Conservation (phyloP, 768 basidiomycete genomes). For the Trametes gibbosa region DNA sequence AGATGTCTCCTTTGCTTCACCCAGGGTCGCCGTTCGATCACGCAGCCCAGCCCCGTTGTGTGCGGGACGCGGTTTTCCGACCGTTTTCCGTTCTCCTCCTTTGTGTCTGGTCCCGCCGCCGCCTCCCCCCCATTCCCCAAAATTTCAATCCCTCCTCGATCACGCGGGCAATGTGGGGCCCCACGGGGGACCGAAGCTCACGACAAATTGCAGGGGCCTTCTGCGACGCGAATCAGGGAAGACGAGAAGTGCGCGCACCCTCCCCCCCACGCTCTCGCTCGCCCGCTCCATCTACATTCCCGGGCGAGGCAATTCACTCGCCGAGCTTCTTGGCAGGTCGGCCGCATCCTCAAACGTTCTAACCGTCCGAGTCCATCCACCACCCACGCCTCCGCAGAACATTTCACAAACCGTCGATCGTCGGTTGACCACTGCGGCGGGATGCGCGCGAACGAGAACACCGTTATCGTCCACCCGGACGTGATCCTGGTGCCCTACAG, state of each 20-base stretch:
- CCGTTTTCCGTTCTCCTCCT: not conserved
- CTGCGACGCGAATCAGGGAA: not conserved
- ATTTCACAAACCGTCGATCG: not conserved
- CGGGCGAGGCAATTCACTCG: not conserved
- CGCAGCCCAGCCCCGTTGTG: not conserved
- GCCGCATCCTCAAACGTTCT: too few species aligned
- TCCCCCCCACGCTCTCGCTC: not conserved
- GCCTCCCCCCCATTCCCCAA: not conserved
- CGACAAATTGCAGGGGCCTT: not conserved
- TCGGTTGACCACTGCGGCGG: not conserved
- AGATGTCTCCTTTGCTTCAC: not conserved
- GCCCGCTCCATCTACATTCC: not conserved
- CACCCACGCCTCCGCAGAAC: not conserved
- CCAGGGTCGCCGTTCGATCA: not conserved
- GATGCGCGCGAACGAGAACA: constrained; percentile 69
- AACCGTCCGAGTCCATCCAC: not conserved
- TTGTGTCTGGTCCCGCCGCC: not conserved
- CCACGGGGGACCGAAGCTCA: constrained; percentile 11
- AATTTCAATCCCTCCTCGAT: not conserved
- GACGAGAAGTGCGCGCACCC: not conserved
- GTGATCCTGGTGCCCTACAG: constrained; percentile 83
- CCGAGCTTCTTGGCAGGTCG: not conserved
- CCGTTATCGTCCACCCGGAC: constrained; percentile 60
- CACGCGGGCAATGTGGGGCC: constrained; percentile 9
- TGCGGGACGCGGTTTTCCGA: not conserved